Evolutionary conservation across 2,329 filamentous ascomycete genomes (phyloP), one percentile per base, ranked within the genome.

Genomic region (Neophaeococcomyces aloes): DNA sequence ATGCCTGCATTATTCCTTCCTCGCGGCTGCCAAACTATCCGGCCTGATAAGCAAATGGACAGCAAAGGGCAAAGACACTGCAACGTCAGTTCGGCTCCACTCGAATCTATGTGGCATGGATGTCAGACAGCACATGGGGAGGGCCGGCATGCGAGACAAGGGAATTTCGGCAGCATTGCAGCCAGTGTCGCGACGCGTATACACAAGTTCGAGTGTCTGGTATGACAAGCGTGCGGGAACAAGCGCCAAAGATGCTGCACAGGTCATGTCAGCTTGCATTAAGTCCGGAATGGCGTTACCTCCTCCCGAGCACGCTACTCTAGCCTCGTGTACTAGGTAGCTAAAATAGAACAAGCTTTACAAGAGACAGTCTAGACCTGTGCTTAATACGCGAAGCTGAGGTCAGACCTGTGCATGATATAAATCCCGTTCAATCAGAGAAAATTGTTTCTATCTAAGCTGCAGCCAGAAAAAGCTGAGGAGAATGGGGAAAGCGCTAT

Each of bases 1-100:
- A 68, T 46, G 66, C 65, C 58, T 69, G 65, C 65, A 68, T 68
- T 27, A 10, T 27, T 27, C 23, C 23, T 27, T 27, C 23, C 23
- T 27, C 23, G 10, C 5, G 10, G 5, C 10, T 27, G 23, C 10
- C 23, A 10, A 6, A 27, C 23, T 27, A 27, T 27, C 23, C 39
- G 14, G 21, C 18, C 15, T 27, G 39, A 42, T 42, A 42, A 35
- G 39, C 39, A n/a, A 42, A 6, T 27, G 31, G 10, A 27, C 5
- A 42, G 31, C 30, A 30, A 42, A 27, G 14, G 17, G 4, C 10
- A 35, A 21, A 11, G 25, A 14, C 19, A 13, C 3, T 21, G 27
- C 15, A n/a, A 30, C 14, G 17, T 17, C 23, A 15, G 14, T n/a
- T 27, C 6, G 29, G n/a, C 37, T 17, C 37, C 21, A 39, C 36